phyloP scores from a whole-genome alignment of 148 eudicot species.

The Rhododendron simsii region DNA sequence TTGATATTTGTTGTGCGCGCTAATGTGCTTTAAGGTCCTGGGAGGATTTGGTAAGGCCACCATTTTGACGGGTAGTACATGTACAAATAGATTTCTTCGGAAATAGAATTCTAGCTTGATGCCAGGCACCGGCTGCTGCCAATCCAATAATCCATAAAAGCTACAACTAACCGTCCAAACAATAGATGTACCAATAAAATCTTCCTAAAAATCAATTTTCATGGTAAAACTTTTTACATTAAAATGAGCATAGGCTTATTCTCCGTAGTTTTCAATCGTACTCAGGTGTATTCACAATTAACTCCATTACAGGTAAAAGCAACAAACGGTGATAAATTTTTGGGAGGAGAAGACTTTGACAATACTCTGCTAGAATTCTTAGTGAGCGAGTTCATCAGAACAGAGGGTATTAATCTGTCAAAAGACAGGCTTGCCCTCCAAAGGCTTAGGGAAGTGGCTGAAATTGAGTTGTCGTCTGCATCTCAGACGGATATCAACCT shows the following conservation, averaged over 20 bases:
- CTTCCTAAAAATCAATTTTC: neutral
- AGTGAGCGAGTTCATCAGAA: conserved; percentile 70
- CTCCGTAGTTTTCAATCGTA: neutral
- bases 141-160: neutral
- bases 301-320: conserved; percentile 66
- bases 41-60: neutral
- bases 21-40: neutral
- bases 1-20: neutral
- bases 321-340: conserved; percentile 89
- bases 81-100: too few species aligned
- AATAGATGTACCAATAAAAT: neutral
- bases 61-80: neutral
- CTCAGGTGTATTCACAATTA: neutral
- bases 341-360: conserved; percentile 98
- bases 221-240: neutral
- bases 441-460: conserved; percentile 93
- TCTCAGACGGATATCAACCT: conserved; percentile 89
- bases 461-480: conserved; percentile 87
- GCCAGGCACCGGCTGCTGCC: neutral
- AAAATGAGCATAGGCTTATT: neutral
- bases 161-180: neutral
- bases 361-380: conserved; percentile 70
- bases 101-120: too few species aligned
- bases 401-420: conserved; percentile 63
- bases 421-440: conserved; percentile 80